Base-by-base conservation (phyloP, 495 filamentous ascomycete genomes). In the Cudoniella acicularis region DNA sequence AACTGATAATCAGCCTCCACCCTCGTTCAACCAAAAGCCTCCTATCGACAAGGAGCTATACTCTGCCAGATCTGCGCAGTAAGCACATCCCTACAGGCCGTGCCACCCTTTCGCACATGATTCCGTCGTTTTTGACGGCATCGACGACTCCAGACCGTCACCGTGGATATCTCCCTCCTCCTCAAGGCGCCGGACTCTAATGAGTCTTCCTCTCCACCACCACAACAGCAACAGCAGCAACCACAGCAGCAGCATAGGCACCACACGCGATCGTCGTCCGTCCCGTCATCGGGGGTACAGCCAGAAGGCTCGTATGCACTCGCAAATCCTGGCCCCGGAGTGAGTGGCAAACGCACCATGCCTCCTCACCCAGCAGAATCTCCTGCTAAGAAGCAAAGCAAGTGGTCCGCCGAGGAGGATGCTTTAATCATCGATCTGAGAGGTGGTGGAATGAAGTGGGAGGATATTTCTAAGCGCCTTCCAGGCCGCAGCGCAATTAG, bases 331-430 rank as follows among this genome's bases (percentile, higher is more conserved):
- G 57, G 59, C 17, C 40, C 57, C 9, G 52, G 59, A 21, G 43
- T 17, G 43, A 16, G 13, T 25, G 64, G 54, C n/a, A 69, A 69
- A 53, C 60, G 66, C 27, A 62, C 42, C 17, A 69, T 69, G 66
- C 58, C 67, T 54, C 70, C 79, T 21, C 78, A 82, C 68, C 83
- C 83, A 10, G 75, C 77, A 45, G 88, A 92, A 61, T 89, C 89
- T 0, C 90, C 90, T 3, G 90, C 90, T 10, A 97, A 96, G 75
- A 96, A 90, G 72, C 92, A 96, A 70, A 93, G 88, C 67, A 97
- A 98, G 73, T 98, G 94, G 94, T 92, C 87, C 40, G 77, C 86
- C 0, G 90, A 96, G 43, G 94, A 98, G 73, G 91, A 97, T 69
- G 85, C 86, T 42, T 67, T 92, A 51, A 96, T 96, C 69, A 96